A percentile compares a stretch with the other conserved stretches of the same genome.
These are phyloP conservation scores for Galerina sulciceps DNA, from an alignment of 768 basidiomycete species.

Conservation along the genomic window DNA sequence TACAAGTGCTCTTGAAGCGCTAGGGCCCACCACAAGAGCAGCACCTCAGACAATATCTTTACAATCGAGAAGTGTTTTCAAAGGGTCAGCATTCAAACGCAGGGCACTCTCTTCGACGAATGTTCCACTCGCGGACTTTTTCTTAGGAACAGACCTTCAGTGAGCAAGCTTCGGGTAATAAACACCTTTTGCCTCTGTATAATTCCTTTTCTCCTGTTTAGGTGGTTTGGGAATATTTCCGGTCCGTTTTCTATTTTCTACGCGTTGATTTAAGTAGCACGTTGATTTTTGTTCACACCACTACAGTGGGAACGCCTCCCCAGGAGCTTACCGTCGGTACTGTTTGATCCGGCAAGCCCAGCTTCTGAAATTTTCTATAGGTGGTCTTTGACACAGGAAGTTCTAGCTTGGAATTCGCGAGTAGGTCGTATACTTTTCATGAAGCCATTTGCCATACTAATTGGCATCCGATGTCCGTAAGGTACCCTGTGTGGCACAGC, in stretches of 20 bases:
- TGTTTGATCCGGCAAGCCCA: background rate
- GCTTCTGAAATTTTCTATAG: constrained; percentile 24
- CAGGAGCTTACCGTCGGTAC: constrained; percentile 43
- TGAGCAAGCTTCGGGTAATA: constrained; percentile 25
- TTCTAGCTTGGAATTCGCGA: constrained; percentile 49
- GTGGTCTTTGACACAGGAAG: constrained; percentile 68
- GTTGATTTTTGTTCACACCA: constrained; percentile 4
- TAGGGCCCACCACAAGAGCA: constrained; percentile 10
- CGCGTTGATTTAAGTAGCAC: background rate
- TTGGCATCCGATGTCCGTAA: constrained; percentile 16
- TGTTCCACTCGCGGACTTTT: constrained; percentile 55
- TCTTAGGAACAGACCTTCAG: constrained; percentile 63
- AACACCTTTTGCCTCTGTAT: background rate
- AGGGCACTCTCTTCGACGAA: constrained; percentile 41
- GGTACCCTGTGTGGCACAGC: constrained; percentile 49
- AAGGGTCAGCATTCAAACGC: constrained; percentile 27
- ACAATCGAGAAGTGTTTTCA: constrained; percentile 27
- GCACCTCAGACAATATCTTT: constrained; percentile 36
- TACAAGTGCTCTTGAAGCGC: constrained; percentile 9
- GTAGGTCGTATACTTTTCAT: constrained; percentile 29
- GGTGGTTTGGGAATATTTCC: constrained; percentile 58
- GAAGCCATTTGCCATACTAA: background rate
- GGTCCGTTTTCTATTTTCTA: constrained; percentile 26
- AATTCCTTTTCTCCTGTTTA: constrained; percentile 18
- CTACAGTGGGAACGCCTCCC: constrained; percentile 56